phyloP scores from a whole-genome alignment of 805 yeast species.

The Teunomyces gatunensis region DNA sequence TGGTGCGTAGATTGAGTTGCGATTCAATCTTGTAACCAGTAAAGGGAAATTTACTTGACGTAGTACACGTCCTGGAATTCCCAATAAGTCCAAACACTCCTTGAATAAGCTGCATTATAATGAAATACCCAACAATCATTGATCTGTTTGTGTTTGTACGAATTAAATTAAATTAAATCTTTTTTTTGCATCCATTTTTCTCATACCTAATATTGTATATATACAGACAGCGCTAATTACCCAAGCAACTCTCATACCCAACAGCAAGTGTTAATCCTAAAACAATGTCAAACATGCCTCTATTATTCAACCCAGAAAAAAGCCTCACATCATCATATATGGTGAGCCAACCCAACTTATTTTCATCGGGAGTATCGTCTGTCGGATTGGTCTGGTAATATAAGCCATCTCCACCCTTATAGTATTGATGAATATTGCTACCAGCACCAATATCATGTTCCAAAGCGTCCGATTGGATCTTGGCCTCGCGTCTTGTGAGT shows the following conservation, averaged over 20 bases:
- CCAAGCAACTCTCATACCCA: conserved; percentile 36
- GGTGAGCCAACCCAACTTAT: conserved; percentile 65
- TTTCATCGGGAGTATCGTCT: conserved; percentile 62
- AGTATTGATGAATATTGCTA: conserved; percentile 29
- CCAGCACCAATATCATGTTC: conserved; percentile 24
- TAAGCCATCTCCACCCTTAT: conserved; percentile 56
- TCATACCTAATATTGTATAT: neutral
- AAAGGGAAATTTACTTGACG: conserved; percentile 9
- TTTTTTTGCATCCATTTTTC: conserved; percentile 1
- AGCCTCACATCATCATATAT: conserved; percentile 45
- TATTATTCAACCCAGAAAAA: conserved; percentile 18
- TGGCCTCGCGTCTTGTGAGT: neutral
- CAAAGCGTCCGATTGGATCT: conserved; percentile 5
- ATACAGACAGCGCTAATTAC: neutral
- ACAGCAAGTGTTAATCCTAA: conserved; percentile 53
- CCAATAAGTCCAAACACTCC: neutral
- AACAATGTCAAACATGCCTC: conserved; percentile 54
- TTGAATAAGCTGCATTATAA: neutral
- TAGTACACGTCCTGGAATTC: conserved; percentile 7
- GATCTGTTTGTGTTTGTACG: neutral
- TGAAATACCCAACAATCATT: neutral
- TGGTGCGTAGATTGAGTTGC: conserved; percentile 13
- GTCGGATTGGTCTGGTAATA: conserved; percentile 41
- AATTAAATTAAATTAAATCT: too few relatives aligned
- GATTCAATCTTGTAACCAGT: conserved; percentile 30